These are phyloP conservation scores for Didymella glomerata DNA, from an alignment of 2,329 filamentous ascomycete genomes.

Conservation along the genomic window DNA sequence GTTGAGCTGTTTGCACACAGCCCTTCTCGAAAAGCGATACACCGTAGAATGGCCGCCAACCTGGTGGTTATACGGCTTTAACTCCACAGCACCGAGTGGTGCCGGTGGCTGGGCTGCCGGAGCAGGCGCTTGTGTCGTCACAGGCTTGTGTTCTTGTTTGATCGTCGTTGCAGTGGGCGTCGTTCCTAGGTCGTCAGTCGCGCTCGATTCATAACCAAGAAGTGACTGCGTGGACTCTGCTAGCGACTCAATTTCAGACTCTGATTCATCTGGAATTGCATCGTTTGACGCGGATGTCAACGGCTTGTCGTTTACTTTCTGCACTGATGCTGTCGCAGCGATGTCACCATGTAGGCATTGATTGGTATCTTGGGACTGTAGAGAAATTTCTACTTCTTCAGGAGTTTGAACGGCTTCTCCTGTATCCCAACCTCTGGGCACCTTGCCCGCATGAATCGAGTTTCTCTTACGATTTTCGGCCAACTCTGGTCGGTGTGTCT, in stretches of 20 bases:
- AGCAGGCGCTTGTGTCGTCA: slow-evolving; percentile 28
- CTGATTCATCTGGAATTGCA: slow-evolving; percentile 51
- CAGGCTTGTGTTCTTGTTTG: slow-evolving; percentile 43
- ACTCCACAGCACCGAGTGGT: slow-evolving; percentile 88
- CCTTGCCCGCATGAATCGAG: slow-evolving; percentile 40
- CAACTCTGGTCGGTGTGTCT: slow-evolving; percentile 38
- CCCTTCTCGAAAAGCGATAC: slow-evolving; percentile 92
- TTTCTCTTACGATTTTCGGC: slow-evolving; percentile 37
- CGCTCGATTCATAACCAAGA: slow-evolving; percentile 61
- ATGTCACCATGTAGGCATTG: slow-evolving; percentile 69
- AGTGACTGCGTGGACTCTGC: slow-evolving; percentile 55
- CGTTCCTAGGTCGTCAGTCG: slow-evolving; percentile 61
- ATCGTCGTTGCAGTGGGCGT: slow-evolving; percentile 48
- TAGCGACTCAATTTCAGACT: slow-evolving; percentile 54
- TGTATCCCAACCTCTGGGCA: slow-evolving; percentile 38
- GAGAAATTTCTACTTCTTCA: slow-evolving; percentile 68
- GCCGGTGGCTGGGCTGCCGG: slow-evolving; percentile 52
- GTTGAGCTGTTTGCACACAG: slow-evolving; percentile 97
- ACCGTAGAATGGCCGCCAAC: slow-evolving; percentile 96
- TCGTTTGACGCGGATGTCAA: slow-evolving; percentile 37
- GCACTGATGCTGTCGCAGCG: slow-evolving; percentile 50
- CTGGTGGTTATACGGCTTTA: slow-evolving; percentile 97
- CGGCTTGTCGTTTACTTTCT: slow-evolving; percentile 54
- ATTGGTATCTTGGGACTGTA: slow-evolving; percentile 67
- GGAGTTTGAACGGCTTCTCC: slow-evolving; percentile 46